Evolutionary conservation across 768 basidiomycete genomes (phyloP).

Genomic region (Termitomyces sp.): DNA sequence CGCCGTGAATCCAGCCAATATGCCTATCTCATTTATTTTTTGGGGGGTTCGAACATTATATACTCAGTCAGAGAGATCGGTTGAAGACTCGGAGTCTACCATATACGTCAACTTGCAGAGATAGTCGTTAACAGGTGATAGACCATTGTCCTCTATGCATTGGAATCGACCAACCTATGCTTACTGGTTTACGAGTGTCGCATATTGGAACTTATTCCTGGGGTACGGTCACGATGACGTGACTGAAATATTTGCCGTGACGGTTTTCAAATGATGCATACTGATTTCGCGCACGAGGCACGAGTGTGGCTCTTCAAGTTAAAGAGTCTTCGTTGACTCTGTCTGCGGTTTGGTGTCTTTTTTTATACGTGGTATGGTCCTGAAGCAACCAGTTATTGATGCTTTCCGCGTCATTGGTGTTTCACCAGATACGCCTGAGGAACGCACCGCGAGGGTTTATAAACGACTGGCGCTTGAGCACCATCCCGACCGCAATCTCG

Average conservation of each 20-base stretch:
- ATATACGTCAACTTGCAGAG: too few relatives aligned
- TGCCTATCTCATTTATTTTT: too few relatives aligned
- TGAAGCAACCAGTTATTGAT: slow-evolving; percentile 23
- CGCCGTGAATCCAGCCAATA: too few relatives aligned
- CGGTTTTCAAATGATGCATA: not conserved
- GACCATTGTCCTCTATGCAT: too few relatives aligned
- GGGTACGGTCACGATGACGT: not conserved
- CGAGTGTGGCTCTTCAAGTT: slow-evolving; percentile 1
- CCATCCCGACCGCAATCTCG: slow-evolving; percentile 31
- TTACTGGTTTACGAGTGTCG: too few relatives aligned
- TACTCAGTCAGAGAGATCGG: too few relatives aligned
- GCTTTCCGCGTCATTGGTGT: slow-evolving; percentile 25
- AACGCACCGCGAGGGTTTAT: slow-evolving; percentile 25
- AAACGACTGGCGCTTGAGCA: slow-evolving; percentile 27
- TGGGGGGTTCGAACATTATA: too few relatives aligned
- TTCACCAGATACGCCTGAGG: slow-evolving; percentile 19
- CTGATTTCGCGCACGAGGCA: too few relatives aligned
- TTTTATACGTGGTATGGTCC: slow-evolving; percentile 15
- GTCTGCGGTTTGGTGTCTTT: not conserved
- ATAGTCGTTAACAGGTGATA: too few relatives aligned
- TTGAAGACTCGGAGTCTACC: too few relatives aligned
- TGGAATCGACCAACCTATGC: too few relatives aligned
- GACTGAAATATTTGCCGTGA: slow-evolving; percentile 3
- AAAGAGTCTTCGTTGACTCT: not conserved
- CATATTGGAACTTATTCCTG: too few relatives aligned